phyloP scores from a whole-genome alignment of 2,329 filamentous ascomycete species.

The Aulographum hederae region DNA sequence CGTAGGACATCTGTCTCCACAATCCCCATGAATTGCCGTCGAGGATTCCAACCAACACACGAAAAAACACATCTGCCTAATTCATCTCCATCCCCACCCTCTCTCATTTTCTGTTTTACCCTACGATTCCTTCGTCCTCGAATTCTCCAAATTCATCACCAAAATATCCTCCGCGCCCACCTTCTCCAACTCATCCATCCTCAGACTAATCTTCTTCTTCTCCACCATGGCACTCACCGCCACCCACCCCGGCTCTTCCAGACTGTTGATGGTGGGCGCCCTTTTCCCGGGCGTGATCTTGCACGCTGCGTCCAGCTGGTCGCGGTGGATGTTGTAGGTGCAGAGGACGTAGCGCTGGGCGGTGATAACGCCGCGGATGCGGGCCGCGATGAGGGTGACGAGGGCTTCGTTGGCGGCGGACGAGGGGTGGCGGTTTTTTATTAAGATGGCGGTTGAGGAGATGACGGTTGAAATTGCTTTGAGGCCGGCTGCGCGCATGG shows the following conservation, averaged over 20 bases:
- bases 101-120: too few species aligned
- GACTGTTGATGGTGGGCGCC: conserved; percentile 73
- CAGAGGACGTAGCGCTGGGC: conserved; percentile 89
- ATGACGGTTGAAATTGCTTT: conserved; percentile 90
- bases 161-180: conserved; percentile 72
- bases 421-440: conserved; percentile 73
- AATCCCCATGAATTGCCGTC: too few species aligned
- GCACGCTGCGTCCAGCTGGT: conserved; percentile 45
- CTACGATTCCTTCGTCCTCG: conserved; percentile 30
- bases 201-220: conserved; percentile 65
- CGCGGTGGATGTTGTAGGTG: conserved; percentile 81
- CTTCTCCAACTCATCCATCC: conserved; percentile 68
- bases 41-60: too few species aligned
- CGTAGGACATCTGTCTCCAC: too few species aligned
- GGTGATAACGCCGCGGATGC: conserved; percentile 86
- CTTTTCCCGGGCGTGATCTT: conserved; percentile 85
- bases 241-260: conserved; percentile 83
- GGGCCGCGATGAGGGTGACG: conserved; percentile 66
- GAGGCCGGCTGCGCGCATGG: conserved; percentile 88
- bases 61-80: too few species aligned
- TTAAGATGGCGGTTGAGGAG: conserved; percentile 70
- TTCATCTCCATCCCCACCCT: too few species aligned
- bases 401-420: conserved; percentile 66
- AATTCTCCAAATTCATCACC: conserved; percentile 73
- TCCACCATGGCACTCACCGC: conserved; percentile 90